Evolutionary conservation across 768 basidiomycete genomes (phyloP), one percentile per base, ranked within the genome.

Genomic region (Termitomyces sp.): DNA sequence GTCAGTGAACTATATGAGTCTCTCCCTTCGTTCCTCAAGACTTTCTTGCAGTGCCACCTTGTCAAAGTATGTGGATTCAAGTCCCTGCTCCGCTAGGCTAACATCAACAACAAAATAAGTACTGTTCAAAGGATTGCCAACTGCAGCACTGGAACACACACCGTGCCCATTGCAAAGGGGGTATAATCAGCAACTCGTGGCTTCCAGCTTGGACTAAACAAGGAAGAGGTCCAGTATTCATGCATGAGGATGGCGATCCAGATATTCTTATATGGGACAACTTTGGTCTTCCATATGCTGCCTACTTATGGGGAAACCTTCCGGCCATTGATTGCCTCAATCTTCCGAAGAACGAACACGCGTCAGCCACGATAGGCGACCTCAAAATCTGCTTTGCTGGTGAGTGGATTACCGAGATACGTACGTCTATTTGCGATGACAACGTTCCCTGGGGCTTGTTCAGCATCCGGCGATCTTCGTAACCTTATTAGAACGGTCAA

Each of bases 51-150:
- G 58, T 62, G 61, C 3, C 54, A 52, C 23, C 53, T 62, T 25
- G 58, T 53, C n/a, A 50, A 49, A 38, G 61, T 62, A 47, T 20
- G 50, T 36, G 12, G 31, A 29, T 4, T n/a, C n/a, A 20, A 20
- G 12, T 23, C 33, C 18, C 23, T 5, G 22, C 20, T n/a, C 18
- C n/a, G 1, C 10, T 9, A 16, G 16, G 9, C 13, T 12, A 7
- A 39, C 15, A 5, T 43, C 22, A 51, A 33, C n/a, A 18, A 36
- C 16, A 49, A 23, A 36, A 6, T 7, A 53, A 73, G 71, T 73
- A 71, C 50, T 73, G 70, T 57, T 70, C 69, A 7, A 65, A 66
- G 38, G 60, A 65, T 36, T 72, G 71, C 50, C 68, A 69, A 54
- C 60, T 43, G 7, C 55, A 60, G 10, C 70, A 72, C 35, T 71